phyloP scores from a whole-genome alignment of 1,139 yeast genomes.

The Candida smagusa region DNA sequence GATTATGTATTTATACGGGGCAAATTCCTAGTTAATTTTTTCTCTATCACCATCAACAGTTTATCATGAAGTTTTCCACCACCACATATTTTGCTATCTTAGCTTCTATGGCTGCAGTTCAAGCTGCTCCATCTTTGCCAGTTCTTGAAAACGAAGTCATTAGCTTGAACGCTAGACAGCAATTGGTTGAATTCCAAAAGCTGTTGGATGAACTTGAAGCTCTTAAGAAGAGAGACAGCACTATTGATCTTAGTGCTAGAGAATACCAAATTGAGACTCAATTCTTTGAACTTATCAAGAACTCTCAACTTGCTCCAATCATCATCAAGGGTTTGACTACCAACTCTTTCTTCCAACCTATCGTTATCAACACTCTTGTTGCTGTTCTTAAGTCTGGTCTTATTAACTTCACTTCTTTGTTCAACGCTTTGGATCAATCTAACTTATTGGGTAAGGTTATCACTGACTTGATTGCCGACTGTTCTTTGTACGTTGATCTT shows the following conservation, averaged over 20 bases:
- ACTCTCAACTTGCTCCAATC: slow-evolving; percentile 38
- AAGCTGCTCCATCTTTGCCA: slow-evolving; percentile 26
- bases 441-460: slow-evolving; percentile 35
- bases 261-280: slow-evolving; percentile 40
- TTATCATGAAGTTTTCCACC: slow-evolving; percentile 6
- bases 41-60: background rate
- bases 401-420: slow-evolving; percentile 31
- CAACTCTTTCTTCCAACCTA: slow-evolving; percentile 31
- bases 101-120: slow-evolving; percentile 23
- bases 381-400: slow-evolving; percentile 32
- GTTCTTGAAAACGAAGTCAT: slow-evolving; percentile 7
- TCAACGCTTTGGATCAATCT: slow-evolving; percentile 39
- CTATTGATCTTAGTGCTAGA: slow-evolving; percentile 17
- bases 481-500: slow-evolving; percentile 37
- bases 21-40: too few relatives aligned
- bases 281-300: slow-evolving; percentile 37
- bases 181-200: slow-evolving; percentile 19
- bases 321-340: slow-evolving; percentile 37
- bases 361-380: slow-evolving; percentile 31
- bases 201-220: slow-evolving; percentile 20
- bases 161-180: slow-evolving; percentile 9
- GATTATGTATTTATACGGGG: too few relatives aligned
- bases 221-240: slow-evolving; percentile 30
- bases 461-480: slow-evolving; percentile 40
- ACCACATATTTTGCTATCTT: slow-evolving; percentile 21